Evolutionary conservation across 2,329 filamentous ascomycete genomes (phyloP), one percentile per base, ranked within the genome.

Genomic region (Colletotrichum trifolii): DNA sequence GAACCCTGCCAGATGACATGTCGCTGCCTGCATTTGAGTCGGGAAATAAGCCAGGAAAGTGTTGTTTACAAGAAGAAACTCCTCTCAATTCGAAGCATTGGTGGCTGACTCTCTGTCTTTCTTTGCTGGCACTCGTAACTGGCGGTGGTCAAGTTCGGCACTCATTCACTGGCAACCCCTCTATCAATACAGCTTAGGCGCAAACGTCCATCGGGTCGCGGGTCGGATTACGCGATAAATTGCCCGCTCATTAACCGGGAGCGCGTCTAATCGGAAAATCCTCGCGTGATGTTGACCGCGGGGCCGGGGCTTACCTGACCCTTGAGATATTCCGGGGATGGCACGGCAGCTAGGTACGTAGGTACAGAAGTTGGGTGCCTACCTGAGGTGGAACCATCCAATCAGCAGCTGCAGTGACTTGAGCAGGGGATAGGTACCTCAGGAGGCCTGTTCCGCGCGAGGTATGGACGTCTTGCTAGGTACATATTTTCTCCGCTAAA

Each of bases 1-100:
- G 78, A 70, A 78, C 76, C 76, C 79, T 72, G 69, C 75, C 77
- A 64, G 79, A 80, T 67, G 80, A 79, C 79, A 82, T 82, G 68
- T 74, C 71, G 68, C 71, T 68, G 71, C 69, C 74, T 78, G 77
- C 77, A 79, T 79, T 70, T 73, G 75, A 67, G 52, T 42, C 48
- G 38, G 42, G 25, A 10, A 13, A 43, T 13, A 7, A 46, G 58
- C n/a, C 36, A 48, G n/a, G 12, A 39, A 15, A 25, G 13, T 17
- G 50, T 50, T 48, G 38, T 38, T 43, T 43, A 33, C 10, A n/a
- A 17, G n/a, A 7, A 52, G 6, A 10, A 13, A 6, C 8, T 11
- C 12, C 38, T 12, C 42, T n/a, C 13, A 13, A 39, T 40, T 34
- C n/a, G 57, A 5, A 40, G 39, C n/a, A 25, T 45, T 17, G 17